Evolutionary conservation across 257 asterid genomes (phyloP).

Genomic region (Ehretia macrophylla): DNA sequence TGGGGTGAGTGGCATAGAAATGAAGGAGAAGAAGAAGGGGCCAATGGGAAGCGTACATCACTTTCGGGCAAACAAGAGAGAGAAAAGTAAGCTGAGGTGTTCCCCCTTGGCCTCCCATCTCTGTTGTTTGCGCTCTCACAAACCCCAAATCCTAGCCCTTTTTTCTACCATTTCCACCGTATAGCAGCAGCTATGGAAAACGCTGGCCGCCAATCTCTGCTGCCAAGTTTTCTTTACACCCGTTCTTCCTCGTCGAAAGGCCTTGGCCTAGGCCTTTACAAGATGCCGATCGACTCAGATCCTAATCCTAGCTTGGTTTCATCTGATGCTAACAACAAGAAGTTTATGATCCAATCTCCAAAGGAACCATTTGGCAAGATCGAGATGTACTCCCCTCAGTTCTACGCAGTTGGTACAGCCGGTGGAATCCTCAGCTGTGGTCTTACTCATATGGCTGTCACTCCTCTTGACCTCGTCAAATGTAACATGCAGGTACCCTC

Average conservation of each 20-base stretch:
- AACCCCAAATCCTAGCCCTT: too few relatives aligned
- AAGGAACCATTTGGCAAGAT: conserved; percentile 69
- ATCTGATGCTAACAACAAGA: conserved; percentile 19
- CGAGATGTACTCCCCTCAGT: conserved; percentile 77
- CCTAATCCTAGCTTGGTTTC: conserved; percentile 10
- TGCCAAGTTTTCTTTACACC: conserved; percentile 62
- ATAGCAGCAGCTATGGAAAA: too few relatives aligned
- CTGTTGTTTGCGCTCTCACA: too few relatives aligned
- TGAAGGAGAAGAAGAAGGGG: too few relatives aligned
- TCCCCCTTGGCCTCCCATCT: too few relatives aligned
- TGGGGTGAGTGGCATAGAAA: too few relatives aligned
- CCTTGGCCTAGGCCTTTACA: conserved; percentile 8
- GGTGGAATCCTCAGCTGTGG: conserved; percentile 97
- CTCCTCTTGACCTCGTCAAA: conserved; percentile 96
- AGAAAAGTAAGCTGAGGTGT: too few relatives aligned
- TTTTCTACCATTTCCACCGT: too few relatives aligned
- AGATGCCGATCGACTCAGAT: conserved; percentile 8
- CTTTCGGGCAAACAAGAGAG: too few relatives aligned
- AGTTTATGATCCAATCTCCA: conserved; percentile 66
- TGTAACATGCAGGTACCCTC: conserved; percentile 85
- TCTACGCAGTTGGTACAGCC: conserved; percentile 73
- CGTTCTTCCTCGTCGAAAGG: conserved; percentile 33
- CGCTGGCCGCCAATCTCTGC: conserved; percentile 57
- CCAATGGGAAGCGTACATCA: too few relatives aligned
- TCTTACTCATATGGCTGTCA: conserved; percentile 88